Evolutionary conservation across 371 early-diverging fungal species (phyloP), one percentile per base, ranked within the genome.

Genomic region (Mucor circinelloides): DNA sequence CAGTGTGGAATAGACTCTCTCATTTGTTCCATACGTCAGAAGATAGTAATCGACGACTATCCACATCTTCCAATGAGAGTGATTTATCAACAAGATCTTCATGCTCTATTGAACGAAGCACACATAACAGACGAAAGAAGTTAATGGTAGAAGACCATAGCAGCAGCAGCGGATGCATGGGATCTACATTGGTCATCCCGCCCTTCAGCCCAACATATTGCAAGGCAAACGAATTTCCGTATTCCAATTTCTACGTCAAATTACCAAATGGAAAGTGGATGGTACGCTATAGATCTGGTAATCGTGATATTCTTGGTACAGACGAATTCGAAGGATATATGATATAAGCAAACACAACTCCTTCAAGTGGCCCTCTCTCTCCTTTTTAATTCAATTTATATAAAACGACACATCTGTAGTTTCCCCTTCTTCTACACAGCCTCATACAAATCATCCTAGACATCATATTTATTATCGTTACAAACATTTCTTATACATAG

Each of bases 121-220:
- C 25, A 38, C 34, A 36, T 6, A 32, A 30, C 44, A 28, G 60
- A 30, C 38, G 54, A 4, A 64, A 44, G 19, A 64, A 46, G 7
- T 44, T n/a, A 31, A 2, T 23, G 15, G 38, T 27, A 0, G 38
- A 44, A 10, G 31, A 27, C 2, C 28, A 25, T 15, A n/a, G 25
- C 30, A n/a, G 25, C 30, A 23, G 36, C 17, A 17, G 15, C 6
- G 42, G 12, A 21, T 12, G 57, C 13, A n/a, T 13, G 19, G 13
- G 25, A 32, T 21, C 64, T 17, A 31, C 23, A 13, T 32, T 71
- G 28, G 38, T 63, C 8, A 60, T 79, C 31, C 82, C 82, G 9
- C 82, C 82, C 9, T 82, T 67, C 25, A 82, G 82, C 54, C 82
- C 82, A 3, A 82, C 82, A 3, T 79, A 79, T 36, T 77, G 78